Evolutionary conservation across 1,139 yeast species (phyloP).

Genomic region (Zhuliangozyma parablackwelliae): DNA sequence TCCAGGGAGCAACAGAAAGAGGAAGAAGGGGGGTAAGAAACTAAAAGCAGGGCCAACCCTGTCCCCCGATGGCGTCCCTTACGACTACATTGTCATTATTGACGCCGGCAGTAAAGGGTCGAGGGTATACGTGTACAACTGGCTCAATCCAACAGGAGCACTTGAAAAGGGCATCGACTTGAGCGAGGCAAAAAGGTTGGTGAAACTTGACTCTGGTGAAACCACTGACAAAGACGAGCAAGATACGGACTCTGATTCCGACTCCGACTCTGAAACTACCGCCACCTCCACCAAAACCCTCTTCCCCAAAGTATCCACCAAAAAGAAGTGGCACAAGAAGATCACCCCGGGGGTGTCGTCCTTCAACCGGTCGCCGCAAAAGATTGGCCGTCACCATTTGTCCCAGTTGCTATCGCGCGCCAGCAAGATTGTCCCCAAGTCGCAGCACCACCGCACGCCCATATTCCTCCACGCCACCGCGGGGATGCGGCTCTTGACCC

Average conservation of each 20-base stretch:
- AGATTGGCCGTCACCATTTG: conserved; percentile 59
- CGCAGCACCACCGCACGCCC: conserved; percentile 70
- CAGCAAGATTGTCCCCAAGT: conserved; percentile 55
- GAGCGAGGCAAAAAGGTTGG: conserved; percentile 13
- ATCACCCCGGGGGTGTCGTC: conserved; percentile 67
- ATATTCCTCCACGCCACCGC: conserved; percentile 77
- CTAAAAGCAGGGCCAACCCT: conserved; percentile 23
- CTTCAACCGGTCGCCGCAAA: conserved; percentile 46
- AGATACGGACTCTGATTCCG: conserved; percentile 13
- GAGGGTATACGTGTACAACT: conserved; percentile 66
- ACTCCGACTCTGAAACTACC: conserved; percentile 12
- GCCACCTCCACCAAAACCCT: not conserved
- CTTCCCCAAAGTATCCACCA: conserved; percentile 42
- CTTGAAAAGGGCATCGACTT: conserved; percentile 23
- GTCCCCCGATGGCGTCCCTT: conserved; percentile 44
- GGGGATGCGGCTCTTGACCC: conserved; percentile 67
- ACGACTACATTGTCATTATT: conserved; percentile 65
- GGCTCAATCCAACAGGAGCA: conserved; percentile 48
- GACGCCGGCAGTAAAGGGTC: conserved; percentile 87
- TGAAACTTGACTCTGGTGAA: conserved; percentile 7
- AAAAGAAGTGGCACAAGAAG: conserved; percentile 54
- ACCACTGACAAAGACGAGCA: conserved; percentile 8
- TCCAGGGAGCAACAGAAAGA: not conserved
- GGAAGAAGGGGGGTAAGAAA: conserved; percentile 4
- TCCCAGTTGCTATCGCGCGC: conserved; percentile 53